Evolutionary conservation across 139 green algal species (phyloP).

Genomic region (Chlorella ohadii): DNA sequence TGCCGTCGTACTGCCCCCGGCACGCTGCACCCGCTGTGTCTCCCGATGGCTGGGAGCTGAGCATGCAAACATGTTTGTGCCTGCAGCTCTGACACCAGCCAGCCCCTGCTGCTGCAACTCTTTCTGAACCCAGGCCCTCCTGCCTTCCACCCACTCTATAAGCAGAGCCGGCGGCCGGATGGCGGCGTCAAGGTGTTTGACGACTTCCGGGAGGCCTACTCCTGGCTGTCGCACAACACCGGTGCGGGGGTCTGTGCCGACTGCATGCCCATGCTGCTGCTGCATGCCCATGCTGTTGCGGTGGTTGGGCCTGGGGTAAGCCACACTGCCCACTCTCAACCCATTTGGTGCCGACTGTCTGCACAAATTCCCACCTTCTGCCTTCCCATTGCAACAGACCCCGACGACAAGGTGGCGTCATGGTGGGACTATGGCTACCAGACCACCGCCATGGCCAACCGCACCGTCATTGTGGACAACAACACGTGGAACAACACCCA

Average conservation of each 20-base stretch:
- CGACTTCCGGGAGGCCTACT: slow-evolving; percentile 90
- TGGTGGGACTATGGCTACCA: slow-evolving; percentile 98
- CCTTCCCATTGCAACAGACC: neutral
- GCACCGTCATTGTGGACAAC: slow-evolving; percentile 95
- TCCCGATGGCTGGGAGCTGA: neutral
- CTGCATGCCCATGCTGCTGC: too few species aligned
- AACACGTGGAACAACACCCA: slow-evolving; percentile 98
- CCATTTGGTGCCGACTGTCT: too few species aligned
- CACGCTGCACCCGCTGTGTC: too few species aligned
- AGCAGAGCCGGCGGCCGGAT: slow-evolving; percentile 53
- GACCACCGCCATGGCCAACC: slow-evolving; percentile 93
- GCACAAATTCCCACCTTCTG: too few species aligned
- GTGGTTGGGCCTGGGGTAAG: too few species aligned
- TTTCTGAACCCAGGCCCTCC: too few species aligned
- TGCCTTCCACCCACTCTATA: slow-evolving; percentile 28
- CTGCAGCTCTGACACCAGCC: too few species aligned
- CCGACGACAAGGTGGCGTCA: slow-evolving; percentile 77
- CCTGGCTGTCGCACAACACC: slow-evolving; percentile 92
- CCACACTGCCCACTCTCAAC: too few species aligned
- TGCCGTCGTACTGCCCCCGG: too few species aligned
- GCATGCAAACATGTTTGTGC: slow-evolving; percentile 8
- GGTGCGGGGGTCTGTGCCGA: neutral
- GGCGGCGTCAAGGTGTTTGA: slow-evolving; percentile 76
- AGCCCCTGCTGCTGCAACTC: too few species aligned
- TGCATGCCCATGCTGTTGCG: too few species aligned